These are phyloP conservation scores for Thelonectria olida DNA, from an alignment of 2,329 filamentous ascomycete genomes.

Conservation along the genomic window DNA sequence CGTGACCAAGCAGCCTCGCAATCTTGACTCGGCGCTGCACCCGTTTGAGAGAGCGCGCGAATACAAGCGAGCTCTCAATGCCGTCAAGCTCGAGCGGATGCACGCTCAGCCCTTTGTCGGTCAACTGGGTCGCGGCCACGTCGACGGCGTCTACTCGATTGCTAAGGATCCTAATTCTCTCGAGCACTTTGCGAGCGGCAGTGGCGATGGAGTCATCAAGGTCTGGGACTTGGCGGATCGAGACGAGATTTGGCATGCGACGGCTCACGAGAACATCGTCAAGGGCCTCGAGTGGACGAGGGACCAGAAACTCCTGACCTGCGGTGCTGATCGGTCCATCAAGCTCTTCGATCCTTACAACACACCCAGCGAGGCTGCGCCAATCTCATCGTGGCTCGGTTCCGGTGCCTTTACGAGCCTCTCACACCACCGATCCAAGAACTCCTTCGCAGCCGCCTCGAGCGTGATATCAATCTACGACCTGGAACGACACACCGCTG, in stretches of 20 bases:
- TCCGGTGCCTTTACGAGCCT: conserved; percentile 83
- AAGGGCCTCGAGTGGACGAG: conserved; percentile 91
- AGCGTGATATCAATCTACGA: conserved; percentile 89
- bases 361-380: conserved; percentile 72
- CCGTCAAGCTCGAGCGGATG: conserved; percentile 93
- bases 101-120: conserved; percentile 80
- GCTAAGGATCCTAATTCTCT: conserved; percentile 81
- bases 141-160: conserved; percentile 85
- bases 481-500: conserved; percentile 79
- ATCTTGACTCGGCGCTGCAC: conserved; percentile 85
- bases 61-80: conserved; percentile 69
- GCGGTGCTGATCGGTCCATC: conserved; percentile 84
- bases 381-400: conserved; percentile 86
- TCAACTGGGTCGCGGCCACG: conserved; percentile 88
- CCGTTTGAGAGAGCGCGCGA: conserved; percentile 92
- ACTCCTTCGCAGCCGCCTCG: conserved; percentile 82
- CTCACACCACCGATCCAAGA: conserved; percentile 81
- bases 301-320: conserved; percentile 86
- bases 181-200: conserved; percentile 81
- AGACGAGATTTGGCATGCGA: conserved; percentile 78
- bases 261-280: conserved; percentile 92
- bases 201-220: conserved; percentile 93
- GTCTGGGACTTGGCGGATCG: conserved; percentile 82
- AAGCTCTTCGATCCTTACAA: conserved; percentile 94
- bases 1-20: conserved; percentile 72